Conservation (phyloP, 176 grass and related monocot genomes). For the Paspalum notatum region DNA sequence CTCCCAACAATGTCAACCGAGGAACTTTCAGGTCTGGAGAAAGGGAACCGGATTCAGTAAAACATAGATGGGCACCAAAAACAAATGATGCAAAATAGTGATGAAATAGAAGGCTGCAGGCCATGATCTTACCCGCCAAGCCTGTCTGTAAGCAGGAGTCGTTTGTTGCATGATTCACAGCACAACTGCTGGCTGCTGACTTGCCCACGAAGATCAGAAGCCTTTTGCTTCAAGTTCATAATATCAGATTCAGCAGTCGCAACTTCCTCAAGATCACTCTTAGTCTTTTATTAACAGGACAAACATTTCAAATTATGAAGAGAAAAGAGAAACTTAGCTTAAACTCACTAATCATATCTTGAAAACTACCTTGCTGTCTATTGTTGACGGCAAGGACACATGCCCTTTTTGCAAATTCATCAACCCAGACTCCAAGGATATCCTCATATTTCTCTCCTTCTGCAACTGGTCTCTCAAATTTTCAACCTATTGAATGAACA, state of each 20-base stretch:
- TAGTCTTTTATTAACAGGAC: constrained; percentile 64
- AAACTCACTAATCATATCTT: constrained; percentile 33
- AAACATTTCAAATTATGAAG: constrained; percentile 24
- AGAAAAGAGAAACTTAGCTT: neutral
- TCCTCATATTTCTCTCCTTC: constrained; percentile 76
- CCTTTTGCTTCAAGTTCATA: constrained; percentile 88
- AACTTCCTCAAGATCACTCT: constrained; percentile 86
- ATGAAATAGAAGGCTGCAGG: neutral
- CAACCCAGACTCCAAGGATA: constrained; percentile 81
- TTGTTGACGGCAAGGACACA: constrained; percentile 55
- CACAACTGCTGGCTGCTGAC: constrained; percentile 58
- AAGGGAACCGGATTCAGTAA: constrained; percentile 19
- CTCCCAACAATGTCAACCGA: neutral
- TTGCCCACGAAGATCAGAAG: constrained; percentile 79
- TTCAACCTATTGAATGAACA: constrained; percentile 70
- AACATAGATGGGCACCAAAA: neutral
- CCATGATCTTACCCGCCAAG: constrained; percentile 54
- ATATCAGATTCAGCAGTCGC: constrained; percentile 86
- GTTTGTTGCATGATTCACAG: constrained; percentile 89
- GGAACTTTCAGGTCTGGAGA: constrained; percentile 46
- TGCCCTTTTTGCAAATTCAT: constrained; percentile 71
- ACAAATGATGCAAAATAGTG: constrained; percentile 4
- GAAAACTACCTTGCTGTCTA: constrained; percentile 81
- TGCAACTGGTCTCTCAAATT: constrained; percentile 78
- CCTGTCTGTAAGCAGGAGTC: constrained; percentile 44